Evolutionary conservation across 169 alveolate species (phyloP), one percentile per base, ranked within the genome.

Genomic region (Eimeria acervulina): DNA sequence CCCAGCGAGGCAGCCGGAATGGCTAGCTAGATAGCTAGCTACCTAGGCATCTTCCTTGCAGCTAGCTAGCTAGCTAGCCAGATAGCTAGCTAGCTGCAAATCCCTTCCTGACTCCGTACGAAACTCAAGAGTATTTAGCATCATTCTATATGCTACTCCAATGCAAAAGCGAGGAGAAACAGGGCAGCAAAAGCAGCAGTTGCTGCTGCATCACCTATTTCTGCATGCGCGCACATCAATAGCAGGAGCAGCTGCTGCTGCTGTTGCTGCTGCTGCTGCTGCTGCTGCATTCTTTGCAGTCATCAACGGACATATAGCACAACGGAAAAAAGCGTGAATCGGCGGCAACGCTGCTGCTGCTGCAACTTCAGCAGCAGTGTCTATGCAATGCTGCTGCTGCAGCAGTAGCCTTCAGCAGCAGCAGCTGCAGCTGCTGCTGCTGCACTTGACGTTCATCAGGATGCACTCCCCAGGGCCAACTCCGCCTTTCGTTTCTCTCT

Each of bases 401-500:
- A 7, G 55, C 55, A 7, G 55, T 12, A 7, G 55, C 55, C 55
- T 47, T 5, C 55, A 8, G 36, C 36, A 47, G 19, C 12, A 7
- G 55, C 44, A 10, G 88, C 88, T 78, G 88, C 88, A 36, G 90
- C 70, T 47, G 52, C 70, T 44, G 66, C 90, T 81, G 90, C 52
- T 81, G 19, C 61, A 12, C 44, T 12, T 51, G 66, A 13, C 19
- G 89, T 31, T 72, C 31, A 8, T 51, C 52, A 81, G 38, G 90
- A n/a, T 1, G 66, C 90, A 19, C 72, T 42, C 42, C 26, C 90
- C 36, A 81, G 26, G 15, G 90, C 90, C 40, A 81, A 44, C 1
- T 70, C 90, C 4, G 70, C 72, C 68, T 81, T 81, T n/a, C 90
- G 36, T 51, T 81, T 81, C 47, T 81, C 90, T 81, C 90, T 81